Base-by-base conservation (phyloP, 1,284 basidiomycete species). In the Serendipita sp. region DNA sequence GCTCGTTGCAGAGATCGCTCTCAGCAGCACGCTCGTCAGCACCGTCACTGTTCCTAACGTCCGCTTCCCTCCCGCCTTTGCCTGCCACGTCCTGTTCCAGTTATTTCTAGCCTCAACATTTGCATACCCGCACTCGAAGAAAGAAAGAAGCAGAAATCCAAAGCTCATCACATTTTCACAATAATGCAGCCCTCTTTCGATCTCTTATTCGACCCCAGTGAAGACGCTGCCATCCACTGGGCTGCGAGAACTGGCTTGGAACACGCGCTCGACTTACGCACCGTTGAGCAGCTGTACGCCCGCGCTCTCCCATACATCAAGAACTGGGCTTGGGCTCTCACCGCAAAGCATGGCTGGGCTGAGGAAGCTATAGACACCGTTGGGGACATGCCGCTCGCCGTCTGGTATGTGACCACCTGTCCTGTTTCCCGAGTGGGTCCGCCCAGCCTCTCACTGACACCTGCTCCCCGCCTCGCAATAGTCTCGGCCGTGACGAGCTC, bases 141-240 rank as follows among this genome's bases (percentile, higher is more conserved):
- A 49, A 49, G 17, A 49, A 22, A 22, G 17, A 17, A 49, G 5
- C n/a, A 49, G 17, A 17, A 49, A 8, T 1, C 5, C 47, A 17
- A 49, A 49, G 29, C 47, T 17, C 17, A 17, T 58, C 53, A n/a
- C n/a, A 30, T 58, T 30, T 6, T 32, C 12, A 26, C 22, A 22
- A 58, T 26, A 29, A 58, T 35, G 22, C 53, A 30, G 22, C 17
- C 34, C 10, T 58, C 53, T n/a, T 26, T 58, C 30, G 32, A 58
- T 34, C 53, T 58, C 22, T 35, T 58, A 58, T 58, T 58, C 32
- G 53, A 58, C 53, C 53, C 53, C 53, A 58, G 53, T n/a, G 53
- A 58, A 32, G 53, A 58, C 34, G 32, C 53, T 10, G 53, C 53
- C 53, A 58, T 58, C 53, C 53, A 58, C 53, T 58, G 53, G 53